Base-by-base conservation (phyloP, 208 protist species). In the Kentomonas sorsogonicus region DNA sequence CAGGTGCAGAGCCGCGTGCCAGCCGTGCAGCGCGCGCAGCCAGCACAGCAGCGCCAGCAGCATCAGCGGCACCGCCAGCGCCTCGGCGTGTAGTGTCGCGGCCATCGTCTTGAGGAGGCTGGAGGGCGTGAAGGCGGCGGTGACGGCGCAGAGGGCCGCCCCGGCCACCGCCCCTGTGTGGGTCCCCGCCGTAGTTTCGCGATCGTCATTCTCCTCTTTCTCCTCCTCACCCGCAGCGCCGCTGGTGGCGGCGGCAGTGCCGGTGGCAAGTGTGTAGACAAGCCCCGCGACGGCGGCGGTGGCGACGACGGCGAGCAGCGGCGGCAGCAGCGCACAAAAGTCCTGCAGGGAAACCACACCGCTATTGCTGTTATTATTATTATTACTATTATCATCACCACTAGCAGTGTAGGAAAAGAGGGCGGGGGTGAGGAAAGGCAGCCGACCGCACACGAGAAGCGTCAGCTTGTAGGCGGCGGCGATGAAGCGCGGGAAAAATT, bases 11-110 rank as follows among this genome's bases (percentile, higher is more conserved):
- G 59, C 76, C 51, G 72, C 77, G 39, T 22, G 3, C 27, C 34
- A 16, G 25, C 43, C 58, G 51, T 79, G 83, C 33, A 91, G 66
- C 25, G 83, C 62, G 31, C 79, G 66, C 18, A 95, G 60, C 89
- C 91, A 99, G 26, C 86, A 55, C 65, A 89, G 98, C 66, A 97
- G 99, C 16, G 89, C 96, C 27, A 92, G 66, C 5, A 98, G 66
- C 55, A 99, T 74, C 5, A 96, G 96, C 44, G 98, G 96, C 52
- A 99, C 93, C n/a, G 98, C 96, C 66, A 99, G 87, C 54, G 84
- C 94, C 79, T 99, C 98, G 74, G 99, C 99, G 87, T 99, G 98
- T 67, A 95, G 99, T 38, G 93, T 97, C 6, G 98, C 98, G 27
- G 97, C 98, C 40, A 99, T 97, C 20, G 96, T 98, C 52, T 98